phyloP scores from a whole-genome alignment of 2,329 filamentous ascomycete species.

The Lithohypha guttulata region DNA sequence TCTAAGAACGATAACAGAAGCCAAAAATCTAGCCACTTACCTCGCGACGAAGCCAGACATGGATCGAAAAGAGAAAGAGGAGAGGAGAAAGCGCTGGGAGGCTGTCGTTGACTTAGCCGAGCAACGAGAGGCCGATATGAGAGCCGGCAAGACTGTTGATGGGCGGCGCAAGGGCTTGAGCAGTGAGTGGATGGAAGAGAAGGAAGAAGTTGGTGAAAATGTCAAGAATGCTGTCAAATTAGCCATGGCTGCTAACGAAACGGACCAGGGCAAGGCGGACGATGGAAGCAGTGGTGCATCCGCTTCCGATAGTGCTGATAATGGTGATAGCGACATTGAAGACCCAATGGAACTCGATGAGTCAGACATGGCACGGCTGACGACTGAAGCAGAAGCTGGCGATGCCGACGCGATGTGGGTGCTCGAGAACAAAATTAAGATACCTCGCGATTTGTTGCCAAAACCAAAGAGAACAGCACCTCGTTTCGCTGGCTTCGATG shows the following conservation, averaged over 20 bases:
- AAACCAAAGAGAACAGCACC: constrained; percentile 21
- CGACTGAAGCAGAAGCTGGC: constrained; percentile 19
- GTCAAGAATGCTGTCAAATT: constrained; percentile 67
- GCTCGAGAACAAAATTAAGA: constrained; percentile 23
- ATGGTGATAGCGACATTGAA: constrained; percentile 26
- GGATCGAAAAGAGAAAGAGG: constrained; percentile 87
- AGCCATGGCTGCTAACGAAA: constrained; percentile 48
- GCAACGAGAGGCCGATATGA: constrained; percentile 70
- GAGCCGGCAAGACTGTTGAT: constrained; percentile 44
- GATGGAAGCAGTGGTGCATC: constrained; percentile 26
- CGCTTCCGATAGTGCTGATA: constrained; percentile 29
- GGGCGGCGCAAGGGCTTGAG: constrained; percentile 53
- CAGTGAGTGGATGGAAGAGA: constrained; percentile 91
- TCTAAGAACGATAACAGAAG: constrained; percentile 83
- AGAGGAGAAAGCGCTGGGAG: constrained; percentile 73
- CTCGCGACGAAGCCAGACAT: constrained; percentile 93
- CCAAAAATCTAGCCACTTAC: constrained; percentile 90
- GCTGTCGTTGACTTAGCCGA: constrained; percentile 79
- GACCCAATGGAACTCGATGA: constrained; percentile 23
- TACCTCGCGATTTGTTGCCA: constrained; percentile 14
- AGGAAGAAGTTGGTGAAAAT: constrained; percentile 78
- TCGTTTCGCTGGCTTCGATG: constrained; percentile 38
- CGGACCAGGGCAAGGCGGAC: constrained; percentile 30
- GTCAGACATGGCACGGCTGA: constrained; percentile 18
- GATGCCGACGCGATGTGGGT: constrained; percentile 21